Evolutionary conservation across 306 rosid species (phyloP).

Genomic region (Cyclanthera cordifolia): DNA sequence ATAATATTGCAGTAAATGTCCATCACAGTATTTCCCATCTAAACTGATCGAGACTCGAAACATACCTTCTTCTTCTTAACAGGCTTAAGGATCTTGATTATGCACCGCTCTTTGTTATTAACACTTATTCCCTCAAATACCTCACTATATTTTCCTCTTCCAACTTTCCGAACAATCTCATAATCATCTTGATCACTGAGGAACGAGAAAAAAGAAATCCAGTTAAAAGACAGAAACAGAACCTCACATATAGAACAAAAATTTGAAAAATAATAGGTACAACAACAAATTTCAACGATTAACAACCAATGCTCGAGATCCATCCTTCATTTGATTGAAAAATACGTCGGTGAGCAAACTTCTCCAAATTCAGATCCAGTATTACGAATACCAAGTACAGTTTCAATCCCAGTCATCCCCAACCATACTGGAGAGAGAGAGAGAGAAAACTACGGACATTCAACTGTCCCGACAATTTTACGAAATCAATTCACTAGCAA

Average conservation of each 20-base stretch:
- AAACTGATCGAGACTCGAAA: neutral
- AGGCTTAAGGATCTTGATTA: conserved; percentile 97
- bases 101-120: conserved; percentile 68
- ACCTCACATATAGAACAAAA: neutral
- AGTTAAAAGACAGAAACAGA: neutral
- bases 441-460: neutral
- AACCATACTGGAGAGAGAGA: too few relatives aligned
- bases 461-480: neutral
- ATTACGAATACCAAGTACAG: neutral
- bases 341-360: neutral
- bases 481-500: neutral
- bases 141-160: conserved; percentile 95
- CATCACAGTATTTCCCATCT: neutral
- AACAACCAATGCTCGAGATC: neutral
- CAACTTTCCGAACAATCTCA: conserved; percentile 92
- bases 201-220: neutral
- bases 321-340: neutral
- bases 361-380: conserved; percentile 8
- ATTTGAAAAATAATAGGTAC: neutral
- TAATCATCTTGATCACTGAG: conserved; percentile 79
- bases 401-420: neutral
- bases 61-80: conserved; percentile 76
- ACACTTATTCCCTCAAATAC: conserved; percentile 91
- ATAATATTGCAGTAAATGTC: neutral
- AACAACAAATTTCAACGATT: neutral